These are phyloP conservation scores for Melampsora abietis-canadensis DNA, from an alignment of 1,284 basidiomycete species.

Conservation along the genomic window DNA sequence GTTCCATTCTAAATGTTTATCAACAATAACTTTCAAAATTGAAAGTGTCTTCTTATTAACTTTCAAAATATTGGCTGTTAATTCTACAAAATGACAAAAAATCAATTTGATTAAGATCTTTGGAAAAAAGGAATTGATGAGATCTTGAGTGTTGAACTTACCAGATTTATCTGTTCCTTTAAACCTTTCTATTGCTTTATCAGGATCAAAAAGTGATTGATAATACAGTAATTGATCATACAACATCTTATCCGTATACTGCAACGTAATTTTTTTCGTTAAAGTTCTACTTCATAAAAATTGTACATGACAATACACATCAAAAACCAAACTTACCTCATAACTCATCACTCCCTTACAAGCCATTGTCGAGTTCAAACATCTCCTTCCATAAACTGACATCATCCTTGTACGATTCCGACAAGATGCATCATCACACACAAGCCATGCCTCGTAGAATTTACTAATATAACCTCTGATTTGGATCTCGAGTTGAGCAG, in stretches of 20 bases:
- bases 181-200: slow-evolving; percentile 63
- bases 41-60: slow-evolving; percentile 53
- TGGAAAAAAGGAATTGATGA: not conserved
- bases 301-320: not conserved
- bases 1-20: slow-evolving; percentile 75
- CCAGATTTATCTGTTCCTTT: slow-evolving; percentile 46
- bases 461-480: slow-evolving; percentile 71
- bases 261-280: slow-evolving; percentile 6
- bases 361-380: slow-evolving; percentile 60
- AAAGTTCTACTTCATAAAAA: not conserved
- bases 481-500: slow-evolving; percentile 78
- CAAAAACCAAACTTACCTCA: slow-evolving; percentile 62
- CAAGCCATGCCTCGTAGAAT: slow-evolving; percentile 85
- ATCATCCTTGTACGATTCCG: slow-evolving; percentile 79
- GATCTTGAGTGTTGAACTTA: slow-evolving; percentile 9
- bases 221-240: slow-evolving; percentile 86
- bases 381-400: slow-evolving; percentile 81
- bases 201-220: slow-evolving; percentile 68
- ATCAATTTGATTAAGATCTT: not conserved
- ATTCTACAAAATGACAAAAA: slow-evolving; percentile 25
- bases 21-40: slow-evolving; percentile 62
- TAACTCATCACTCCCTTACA: slow-evolving; percentile 70
- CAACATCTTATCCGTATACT: slow-evolving; percentile 78
- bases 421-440: slow-evolving; percentile 84
- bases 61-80: slow-evolving; percentile 20